These are phyloP conservation scores for Cladochytrium replicatum DNA, from an alignment of 192 early-diverging fungal genomes.

Conservation along the genomic window DNA sequence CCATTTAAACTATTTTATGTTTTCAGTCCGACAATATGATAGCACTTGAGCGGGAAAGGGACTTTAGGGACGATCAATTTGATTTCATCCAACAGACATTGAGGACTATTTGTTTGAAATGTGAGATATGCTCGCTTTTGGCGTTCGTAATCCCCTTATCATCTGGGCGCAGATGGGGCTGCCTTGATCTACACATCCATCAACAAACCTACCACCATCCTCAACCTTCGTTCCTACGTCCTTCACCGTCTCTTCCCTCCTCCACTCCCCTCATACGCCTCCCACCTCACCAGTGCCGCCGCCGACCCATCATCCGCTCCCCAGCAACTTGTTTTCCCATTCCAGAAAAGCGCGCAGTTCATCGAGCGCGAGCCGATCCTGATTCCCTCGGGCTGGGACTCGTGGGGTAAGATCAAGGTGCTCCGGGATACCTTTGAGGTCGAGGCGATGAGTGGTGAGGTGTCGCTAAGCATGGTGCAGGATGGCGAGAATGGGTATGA, in stretches of 20 bases:
- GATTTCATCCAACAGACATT: conserved; percentile 92
- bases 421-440: conserved; percentile 67
- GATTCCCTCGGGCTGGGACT: conserved; percentile 92
- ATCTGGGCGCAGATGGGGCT: conserved; percentile 60
- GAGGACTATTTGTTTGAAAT: conserved; percentile 83
- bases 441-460: conserved; percentile 28
- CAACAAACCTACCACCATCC: conserved; percentile 64
- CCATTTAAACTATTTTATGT: background rate
- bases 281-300: background rate
- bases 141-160: background rate
- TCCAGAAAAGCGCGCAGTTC: conserved; percentile 62
- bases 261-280: background rate
- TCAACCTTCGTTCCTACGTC: conserved; percentile 68
- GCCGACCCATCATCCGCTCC: conserved; percentile 3
- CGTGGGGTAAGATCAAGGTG: conserved; percentile 74
- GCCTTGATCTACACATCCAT: conserved; percentile 83
- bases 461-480: background rate
- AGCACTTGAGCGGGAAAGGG: conserved; percentile 67
- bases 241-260: conserved; percentile 57
- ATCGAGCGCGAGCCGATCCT: conserved; percentile 81
- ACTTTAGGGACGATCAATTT: conserved; percentile 85
- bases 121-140: conserved; percentile 30
- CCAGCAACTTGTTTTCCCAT: conserved; percentile 33
- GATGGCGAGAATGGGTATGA: background rate
- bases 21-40: conserved; percentile 58